Evolutionary conservation across 179 eudicot genomes (phyloP).

Genomic region (Pouteria campechiana): DNA sequence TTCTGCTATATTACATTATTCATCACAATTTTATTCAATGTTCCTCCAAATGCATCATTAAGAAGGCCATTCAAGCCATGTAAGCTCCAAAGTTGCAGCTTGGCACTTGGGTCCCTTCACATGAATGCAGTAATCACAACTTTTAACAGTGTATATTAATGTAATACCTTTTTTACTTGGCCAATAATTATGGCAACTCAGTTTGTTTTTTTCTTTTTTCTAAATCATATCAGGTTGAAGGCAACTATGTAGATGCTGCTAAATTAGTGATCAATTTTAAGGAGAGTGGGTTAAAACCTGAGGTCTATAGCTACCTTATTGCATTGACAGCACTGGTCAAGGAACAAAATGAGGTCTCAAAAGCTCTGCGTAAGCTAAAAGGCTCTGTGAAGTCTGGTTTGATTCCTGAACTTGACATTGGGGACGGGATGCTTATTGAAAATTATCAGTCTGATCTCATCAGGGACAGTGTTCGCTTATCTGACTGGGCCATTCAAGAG

Average conservation of each 20-base stretch:
- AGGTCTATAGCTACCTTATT: constrained; percentile 71
- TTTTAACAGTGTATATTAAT: too few species aligned
- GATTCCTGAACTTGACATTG: constrained; percentile 38
- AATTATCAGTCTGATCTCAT: constrained; percentile 52
- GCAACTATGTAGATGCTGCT: constrained; percentile 64
- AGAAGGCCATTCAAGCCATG: too few species aligned
- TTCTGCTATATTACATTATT: too few species aligned
- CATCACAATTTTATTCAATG: too few species aligned
- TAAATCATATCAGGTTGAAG: constrained; percentile 53
- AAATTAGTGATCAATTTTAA: constrained; percentile 49
- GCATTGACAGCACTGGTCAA: constrained; percentile 90
- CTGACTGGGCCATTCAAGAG: constrained; percentile 53
- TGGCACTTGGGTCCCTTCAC: too few species aligned
- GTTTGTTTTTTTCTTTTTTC: too few species aligned
- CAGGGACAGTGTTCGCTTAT: constrained; percentile 45
- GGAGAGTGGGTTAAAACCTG: constrained; percentile 60
- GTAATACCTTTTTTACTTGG: too few species aligned
- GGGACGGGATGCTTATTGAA: constrained; percentile 38
- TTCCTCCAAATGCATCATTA: too few species aligned
- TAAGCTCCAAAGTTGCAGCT: too few species aligned
- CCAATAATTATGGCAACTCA: too few species aligned
- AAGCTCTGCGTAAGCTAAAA: constrained; percentile 71
- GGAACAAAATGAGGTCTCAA: constrained; percentile 67
- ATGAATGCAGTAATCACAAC: too few species aligned
- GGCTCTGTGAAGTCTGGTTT: constrained; percentile 47